These are phyloP conservation scores for Lichtheimia hyalospora DNA, from an alignment of 371 early-diverging fungal species.

Conservation along the genomic window DNA sequence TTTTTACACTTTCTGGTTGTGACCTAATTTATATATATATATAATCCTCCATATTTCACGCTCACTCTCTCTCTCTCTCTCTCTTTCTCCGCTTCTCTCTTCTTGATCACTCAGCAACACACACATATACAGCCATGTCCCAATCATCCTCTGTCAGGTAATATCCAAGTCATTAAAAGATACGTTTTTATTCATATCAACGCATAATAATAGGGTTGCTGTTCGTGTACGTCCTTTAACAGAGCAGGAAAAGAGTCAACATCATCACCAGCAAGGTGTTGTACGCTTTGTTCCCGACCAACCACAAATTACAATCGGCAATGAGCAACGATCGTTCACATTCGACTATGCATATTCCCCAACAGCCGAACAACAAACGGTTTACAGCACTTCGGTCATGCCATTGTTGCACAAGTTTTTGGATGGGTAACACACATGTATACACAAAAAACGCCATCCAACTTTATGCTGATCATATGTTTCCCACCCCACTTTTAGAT, in stretches of 20 bases:
- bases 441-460: neutral
- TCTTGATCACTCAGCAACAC: neutral
- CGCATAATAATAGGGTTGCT: constrained; percentile 18
- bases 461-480: constrained; percentile 1
- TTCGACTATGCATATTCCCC: constrained; percentile 88
- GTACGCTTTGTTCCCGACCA: constrained; percentile 62
- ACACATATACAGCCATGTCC: constrained; percentile 2
- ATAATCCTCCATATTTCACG: constrained; percentile 5
- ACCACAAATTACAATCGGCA: constrained; percentile 61
- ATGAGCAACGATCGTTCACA: constrained; percentile 72
- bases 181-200: neutral
- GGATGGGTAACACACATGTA: constrained; percentile 69
- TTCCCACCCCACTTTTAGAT: constrained; percentile 23
- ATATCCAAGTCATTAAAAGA: no score
- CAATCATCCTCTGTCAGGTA: constrained; percentile 24
- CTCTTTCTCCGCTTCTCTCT: constrained; percentile 18
- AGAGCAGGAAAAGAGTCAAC: constrained; percentile 60
- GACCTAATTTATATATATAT: constrained; percentile 1
- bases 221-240: constrained; percentile 46
- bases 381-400: constrained; percentile 70
- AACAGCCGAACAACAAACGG: constrained; percentile 62
- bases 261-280: constrained; percentile 58
- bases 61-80: constrained; percentile 7
- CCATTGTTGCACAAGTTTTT: constrained; percentile 80
- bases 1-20: constrained; percentile 6